Evolutionary conservation across 805 yeast genomes (phyloP).

Genomic region (Nakazawaea ernobii): DNA sequence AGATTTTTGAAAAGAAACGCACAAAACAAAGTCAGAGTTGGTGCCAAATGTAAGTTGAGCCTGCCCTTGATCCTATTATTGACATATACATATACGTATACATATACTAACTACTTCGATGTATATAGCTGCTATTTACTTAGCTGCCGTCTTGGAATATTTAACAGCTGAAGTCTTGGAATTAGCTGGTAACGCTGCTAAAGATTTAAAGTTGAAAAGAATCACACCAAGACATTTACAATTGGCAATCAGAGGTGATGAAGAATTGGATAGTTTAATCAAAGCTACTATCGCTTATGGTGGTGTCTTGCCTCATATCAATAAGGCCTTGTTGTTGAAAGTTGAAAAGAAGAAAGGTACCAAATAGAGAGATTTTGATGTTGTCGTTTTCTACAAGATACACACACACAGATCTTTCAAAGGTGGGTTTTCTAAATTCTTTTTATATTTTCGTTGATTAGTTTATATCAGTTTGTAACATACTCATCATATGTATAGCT

Average conservation of each 20-base stretch:
- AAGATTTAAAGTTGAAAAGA: slow-evolving; percentile 92
- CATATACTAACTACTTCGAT: slow-evolving; percentile 6
- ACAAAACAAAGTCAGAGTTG: slow-evolving; percentile 72
- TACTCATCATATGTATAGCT: slow-evolving; percentile 2
- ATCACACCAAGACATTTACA: slow-evolving; percentile 97
- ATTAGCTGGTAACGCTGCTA: slow-evolving; percentile 97
- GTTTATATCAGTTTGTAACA: not conserved
- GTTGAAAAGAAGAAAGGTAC: slow-evolving; percentile 53
- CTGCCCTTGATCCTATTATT: too few relatives aligned
- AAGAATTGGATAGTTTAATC: slow-evolving; percentile 89
- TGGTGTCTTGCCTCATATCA: slow-evolving; percentile 95
- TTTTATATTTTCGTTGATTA: not conserved
- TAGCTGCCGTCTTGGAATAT: slow-evolving; percentile 94
- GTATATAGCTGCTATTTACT: slow-evolving; percentile 72
- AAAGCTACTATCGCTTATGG: slow-evolving; percentile 96
- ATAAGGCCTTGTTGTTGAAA: slow-evolving; percentile 73
- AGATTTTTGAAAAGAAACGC: slow-evolving; percentile 90
- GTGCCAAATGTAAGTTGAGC: slow-evolving; percentile 35
- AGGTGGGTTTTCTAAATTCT: not conserved
- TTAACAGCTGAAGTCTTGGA: slow-evolving; percentile 95
- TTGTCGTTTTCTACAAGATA: not conserved
- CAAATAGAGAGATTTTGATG: not conserved
- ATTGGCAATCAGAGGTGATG: slow-evolving; percentile 96
- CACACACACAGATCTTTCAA: too few relatives aligned
- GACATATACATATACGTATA: too few relatives aligned